Base-by-base conservation (phyloP, 345 rosid genomes). In the Cardiospermum halicacabum region DNA sequence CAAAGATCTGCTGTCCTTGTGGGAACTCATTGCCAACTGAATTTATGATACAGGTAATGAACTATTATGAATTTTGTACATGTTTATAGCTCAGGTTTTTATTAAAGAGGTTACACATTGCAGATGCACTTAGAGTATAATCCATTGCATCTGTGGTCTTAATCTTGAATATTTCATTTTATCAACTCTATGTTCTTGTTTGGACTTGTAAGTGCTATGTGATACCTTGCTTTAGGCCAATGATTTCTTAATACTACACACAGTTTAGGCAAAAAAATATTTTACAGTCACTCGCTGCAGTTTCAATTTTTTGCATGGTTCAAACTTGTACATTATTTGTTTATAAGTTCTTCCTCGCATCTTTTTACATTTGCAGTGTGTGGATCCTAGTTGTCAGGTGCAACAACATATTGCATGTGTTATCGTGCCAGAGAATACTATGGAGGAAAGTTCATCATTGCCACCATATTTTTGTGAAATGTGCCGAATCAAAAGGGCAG, bases 351-450 rank as follows among this genome's bases (percentile, higher is more conserved):
- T 42, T 61, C 37, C 43, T 24, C 56, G 15, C 32, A n/a, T 39
- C 34, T 53, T 69, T 66, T 56, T 32, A 55, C 49, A 25, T 58
- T 30, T 72, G 67, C 79, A 78, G 82, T 78, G 82, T 50, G 56
- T 24, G 26, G 82, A 66, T 69, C 79, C 77, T 16, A 58, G 11
- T 19, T 78, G 82, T 42, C 69, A 39, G 49, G 82, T 74, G 26
- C 58, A 59, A 65, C 82, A 78, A 59, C 82, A 78, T 69, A 30
- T 45, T 72, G 30, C 60, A 58, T 78, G 82, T 49, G 82, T 78
- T 62, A 62, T 71, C 32, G 12, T 74, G 57, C 67, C 71, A 0
- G 76, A 68, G 59, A 78, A 68, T 39, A 56, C 71, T 42, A 55
- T 39, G 69, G 79, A 72, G 11, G 60, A 28, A 54, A 49, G 53